Evolutionary conservation across 1,284 basidiomycete species (phyloP).

Genomic region (Papiliotrema fonsecae): DNA sequence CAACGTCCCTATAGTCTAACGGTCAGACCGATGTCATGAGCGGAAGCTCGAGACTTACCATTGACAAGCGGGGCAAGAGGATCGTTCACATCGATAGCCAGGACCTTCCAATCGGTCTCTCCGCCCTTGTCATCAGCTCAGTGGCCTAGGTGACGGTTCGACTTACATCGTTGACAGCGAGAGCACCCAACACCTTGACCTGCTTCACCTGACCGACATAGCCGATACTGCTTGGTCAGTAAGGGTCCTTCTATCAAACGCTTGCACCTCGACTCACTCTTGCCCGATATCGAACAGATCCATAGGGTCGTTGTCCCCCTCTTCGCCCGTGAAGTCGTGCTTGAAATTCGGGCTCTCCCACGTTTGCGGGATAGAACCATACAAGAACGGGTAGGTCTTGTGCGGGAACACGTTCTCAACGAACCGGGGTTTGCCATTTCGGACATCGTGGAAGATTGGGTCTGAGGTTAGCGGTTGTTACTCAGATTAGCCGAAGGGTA

Average conservation of each 20-base stretch:
- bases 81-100: conserved; percentile 12
- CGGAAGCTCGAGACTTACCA: neutral
- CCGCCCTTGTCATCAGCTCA: conserved; percentile 1
- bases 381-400: conserved; percentile 11
- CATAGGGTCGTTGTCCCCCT: conserved; percentile 12
- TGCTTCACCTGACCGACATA: conserved; percentile 12
- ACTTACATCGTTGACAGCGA: conserved; percentile 11
- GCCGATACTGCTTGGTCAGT: neutral
- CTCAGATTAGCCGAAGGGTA: too few species aligned
- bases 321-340: conserved; percentile 7
- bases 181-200: conserved; percentile 10
- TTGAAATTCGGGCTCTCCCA: conserved; percentile 12
- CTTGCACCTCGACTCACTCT: neutral
- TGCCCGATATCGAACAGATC: conserved; percentile 13
- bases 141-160: neutral
- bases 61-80: conserved; percentile 8
- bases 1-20: conserved; percentile 7
- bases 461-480: conserved; percentile 5
- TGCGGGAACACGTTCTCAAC: conserved; percentile 14
- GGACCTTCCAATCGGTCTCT: conserved; percentile 13
- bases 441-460: conserved; percentile 14
- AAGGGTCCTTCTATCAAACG: too few species aligned
- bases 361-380: conserved; percentile 12
- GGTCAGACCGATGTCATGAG: neutral
- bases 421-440: conserved; percentile 12